Conservation (phyloP, 176 grass and related monocot species). For the Secale cereale region DNA sequence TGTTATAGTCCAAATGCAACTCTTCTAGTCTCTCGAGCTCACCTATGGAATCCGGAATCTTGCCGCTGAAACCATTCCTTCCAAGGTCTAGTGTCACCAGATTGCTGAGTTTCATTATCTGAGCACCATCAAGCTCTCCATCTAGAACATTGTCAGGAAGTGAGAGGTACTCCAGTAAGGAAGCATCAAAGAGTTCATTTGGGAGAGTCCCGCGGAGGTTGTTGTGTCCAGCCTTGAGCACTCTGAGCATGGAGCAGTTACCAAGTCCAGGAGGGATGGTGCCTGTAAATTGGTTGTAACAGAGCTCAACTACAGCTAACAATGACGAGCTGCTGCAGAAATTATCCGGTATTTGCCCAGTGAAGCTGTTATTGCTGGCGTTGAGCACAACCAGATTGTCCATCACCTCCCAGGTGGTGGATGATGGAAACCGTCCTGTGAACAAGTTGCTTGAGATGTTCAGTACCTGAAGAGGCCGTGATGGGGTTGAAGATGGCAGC, state of each 20-base stretch:
- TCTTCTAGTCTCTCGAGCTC: conserved; percentile 26
- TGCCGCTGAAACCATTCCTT: background rate
- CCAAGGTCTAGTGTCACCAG: conserved; percentile 11
- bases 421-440: background rate
- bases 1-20: conserved; percentile 14
- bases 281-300: conserved; percentile 11
- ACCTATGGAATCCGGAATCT: conserved; percentile 19
- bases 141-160: background rate
- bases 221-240: conserved; percentile 28
- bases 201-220: conserved; percentile 26
- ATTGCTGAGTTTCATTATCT: background rate
- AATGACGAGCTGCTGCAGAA: background rate
- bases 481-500: background rate
- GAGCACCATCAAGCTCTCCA: background rate
- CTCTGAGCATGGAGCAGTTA: conserved; percentile 22
- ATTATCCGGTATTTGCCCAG: background rate
- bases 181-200: conserved; percentile 23
- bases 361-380: conserved; percentile 34
- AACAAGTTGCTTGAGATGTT: conserved; percentile 29
- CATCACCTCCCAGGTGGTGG: background rate
- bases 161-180: conserved; percentile 8
- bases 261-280: background rate
- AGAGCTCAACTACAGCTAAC: conserved; percentile 5
- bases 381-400: conserved; percentile 9
- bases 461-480: background rate